A percentile compares a stretch with the other conserved stretches of the same genome.
phyloP scores from a whole-genome alignment of 2,329 filamentous ascomycete species.

The Ambrosiella xylebori region DNA sequence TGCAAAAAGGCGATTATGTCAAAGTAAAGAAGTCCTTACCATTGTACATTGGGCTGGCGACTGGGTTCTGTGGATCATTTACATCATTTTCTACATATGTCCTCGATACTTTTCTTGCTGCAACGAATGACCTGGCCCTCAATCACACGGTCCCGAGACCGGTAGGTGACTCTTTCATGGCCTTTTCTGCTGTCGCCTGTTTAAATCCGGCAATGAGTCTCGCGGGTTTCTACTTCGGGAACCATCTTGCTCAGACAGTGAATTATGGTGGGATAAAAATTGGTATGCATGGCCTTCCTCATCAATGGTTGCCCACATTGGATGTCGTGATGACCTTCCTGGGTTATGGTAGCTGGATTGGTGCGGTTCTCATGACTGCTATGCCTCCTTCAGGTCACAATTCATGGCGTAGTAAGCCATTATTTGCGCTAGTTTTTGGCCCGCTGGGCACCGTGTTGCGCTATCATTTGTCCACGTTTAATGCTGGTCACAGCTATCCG shows the following conservation, averaged over 20 bases:
- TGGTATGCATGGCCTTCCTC: conserved; percentile 4
- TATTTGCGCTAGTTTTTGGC: conserved; percentile 68
- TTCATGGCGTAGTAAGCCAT: conserved; percentile 55
- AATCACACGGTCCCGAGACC: conserved; percentile 31
- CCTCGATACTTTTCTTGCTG: conserved; percentile 59
- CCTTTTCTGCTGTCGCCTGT: conserved; percentile 58
- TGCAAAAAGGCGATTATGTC: conserved; percentile 22
- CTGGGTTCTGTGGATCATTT: conserved; percentile 76
- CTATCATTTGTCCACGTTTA: conserved; percentile 51
- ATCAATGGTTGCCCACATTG: conserved; percentile 26
- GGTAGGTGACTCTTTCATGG: conserved; percentile 68
- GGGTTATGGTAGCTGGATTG: conserved; percentile 61
- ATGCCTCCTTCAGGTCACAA: conserved; percentile 46
- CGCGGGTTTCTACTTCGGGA: conserved; percentile 51
- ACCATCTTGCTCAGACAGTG: conserved; percentile 49
- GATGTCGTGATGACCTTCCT: conserved; percentile 49
- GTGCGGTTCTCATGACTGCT: conserved; percentile 52
- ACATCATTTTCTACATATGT: conserved; percentile 83
- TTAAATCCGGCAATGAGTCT: conserved; percentile 55
- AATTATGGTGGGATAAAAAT: neutral
- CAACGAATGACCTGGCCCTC: conserved; percentile 51
- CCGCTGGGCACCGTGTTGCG: conserved; percentile 61
- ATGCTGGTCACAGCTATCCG: conserved; percentile 65
- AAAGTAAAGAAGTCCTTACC: conserved; percentile 71
- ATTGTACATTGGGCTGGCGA: conserved; percentile 71